Conservation (phyloP, 441 rosid species). For the Euphorbia corollata region DNA sequence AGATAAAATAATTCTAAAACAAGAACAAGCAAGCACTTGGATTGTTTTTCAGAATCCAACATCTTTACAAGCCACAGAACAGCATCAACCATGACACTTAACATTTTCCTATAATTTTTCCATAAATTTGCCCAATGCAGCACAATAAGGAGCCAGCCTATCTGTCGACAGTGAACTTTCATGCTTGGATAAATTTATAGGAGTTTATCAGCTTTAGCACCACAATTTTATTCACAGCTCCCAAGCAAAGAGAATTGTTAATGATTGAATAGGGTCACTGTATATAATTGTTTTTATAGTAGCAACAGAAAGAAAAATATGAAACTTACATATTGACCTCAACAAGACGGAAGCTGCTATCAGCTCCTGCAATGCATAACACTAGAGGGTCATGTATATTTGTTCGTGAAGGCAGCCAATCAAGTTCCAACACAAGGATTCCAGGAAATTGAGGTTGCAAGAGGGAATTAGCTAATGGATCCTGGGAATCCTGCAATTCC, state of each 20-base stretch:
- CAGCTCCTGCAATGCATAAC: slow-evolving; percentile 94
- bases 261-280: neutral
- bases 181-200: slow-evolving; percentile 5
- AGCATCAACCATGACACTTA: neutral
- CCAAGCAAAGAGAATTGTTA: neutral
- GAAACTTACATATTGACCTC: slow-evolving; percentile 71
- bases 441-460: slow-evolving; percentile 94
- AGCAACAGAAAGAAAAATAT: neutral
- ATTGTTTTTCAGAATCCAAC: neutral
- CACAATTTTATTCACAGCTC: neutral
- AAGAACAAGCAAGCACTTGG: neutral
- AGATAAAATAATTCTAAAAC: neutral
- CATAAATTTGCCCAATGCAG: neutral
- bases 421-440: slow-evolving; percentile 92
- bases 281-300: neutral
- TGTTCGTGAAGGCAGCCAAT: slow-evolving; percentile 83
- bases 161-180: neutral
- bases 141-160: neutral
- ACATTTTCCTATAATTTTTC: neutral
- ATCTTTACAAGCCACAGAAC: neutral
- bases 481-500: slow-evolving; percentile 72
- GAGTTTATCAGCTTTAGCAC: neutral
- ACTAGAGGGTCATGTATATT: slow-evolving; percentile 78
- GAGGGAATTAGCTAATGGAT: slow-evolving; percentile 93
- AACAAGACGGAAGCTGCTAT: slow-evolving; percentile 89